Evolutionary conservation across 768 basidiomycete species (phyloP), one percentile per base, ranked within the genome.

Genomic region (Boletus vermiculosoides): DNA sequence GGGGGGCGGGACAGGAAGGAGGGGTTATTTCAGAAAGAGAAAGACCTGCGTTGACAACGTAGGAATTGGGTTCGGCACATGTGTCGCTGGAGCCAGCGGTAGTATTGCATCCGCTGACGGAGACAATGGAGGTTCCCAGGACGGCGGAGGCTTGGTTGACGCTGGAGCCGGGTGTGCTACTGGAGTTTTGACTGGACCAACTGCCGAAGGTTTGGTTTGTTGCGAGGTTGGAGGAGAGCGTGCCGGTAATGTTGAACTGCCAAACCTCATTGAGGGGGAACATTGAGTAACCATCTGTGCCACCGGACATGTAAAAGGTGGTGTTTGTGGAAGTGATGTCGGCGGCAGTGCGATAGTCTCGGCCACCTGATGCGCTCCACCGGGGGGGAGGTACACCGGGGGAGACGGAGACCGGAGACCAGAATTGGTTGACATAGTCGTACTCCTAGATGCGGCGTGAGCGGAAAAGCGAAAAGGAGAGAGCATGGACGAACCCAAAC

Each of bases 331-430:
- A 64, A n/a, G 61, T 6, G 23, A 18, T 52, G 52, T 74, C 59
- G 1, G 66, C 45, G 5, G 42, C 2, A 4, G 76, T 75, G n/a
- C 82, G 78, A 42, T 75, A 72, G 63, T 93, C 91, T 40, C 84
- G 86, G 1, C 91, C 91, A 47, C 91, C 91, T 18, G 82, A 81
- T 2, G 89, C 85, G 42, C 85, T 84, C 81, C 83, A 91, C 22
- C 88, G 79, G 50, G 86, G 67, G 25, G 84, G 75, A 34, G 90
- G 90, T 6, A 78, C 75, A 25, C 77, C 78, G 20, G 80, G 67
- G 12, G 82, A 75, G 5, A 88, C 62, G 18, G 59, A 61, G 34
- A 91, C 82, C 63, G 80, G 62, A 0, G 85, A 78, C 91, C 91
- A 93, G 66, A 92, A 92, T 55, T 90, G 77, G 63, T 84, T 86